Evolutionary conservation across 306 rosid genomes (phyloP), one percentile per base, ranked within the genome.

Genomic region (Acmispon strigosus): DNA sequence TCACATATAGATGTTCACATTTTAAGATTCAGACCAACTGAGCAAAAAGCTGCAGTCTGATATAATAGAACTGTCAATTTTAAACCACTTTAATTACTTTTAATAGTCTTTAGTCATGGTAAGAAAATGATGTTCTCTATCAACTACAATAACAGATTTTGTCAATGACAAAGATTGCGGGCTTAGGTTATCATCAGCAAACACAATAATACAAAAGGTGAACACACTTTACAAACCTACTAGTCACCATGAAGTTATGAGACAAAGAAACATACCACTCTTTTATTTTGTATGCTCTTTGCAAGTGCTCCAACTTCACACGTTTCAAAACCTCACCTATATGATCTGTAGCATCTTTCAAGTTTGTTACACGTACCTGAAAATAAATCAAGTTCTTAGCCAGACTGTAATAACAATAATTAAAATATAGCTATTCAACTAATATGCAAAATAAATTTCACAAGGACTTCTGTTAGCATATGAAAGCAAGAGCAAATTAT

Each of bases 291-390:
- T 94, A 94, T 47, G 97, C 99, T 84, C 99, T 89, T 85, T 78
- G 74, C 73, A 91, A 76, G 82, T 94, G 95, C 56, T 80, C 84
- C 83, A 79, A 86, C 89, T 94, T 89, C 78, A 94, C 99, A 34
- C 99, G 99, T 76, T 84, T 87, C 83, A 94, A 79, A 62, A 94
- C 99, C 80, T 94, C 99, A 43, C 92, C 99, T 12, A 94, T 94
- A 76, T 89, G 99, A 77, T 91, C 99, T 8, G 96, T 12, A 41
- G 99, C 92, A 89, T 94, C 99, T 76, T 82, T 82, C 86, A 94
- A 74, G 79, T 94, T 94, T 63, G 99, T 94, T 52, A 94, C 97
- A 44, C 96, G 97, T 53, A 94, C 99, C 99, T 94, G 81, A 42
- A 29, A 67, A 79, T 15, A 76, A 44, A 62, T 10, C 15, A 8